Conservation (phyloP, 1,284 basidiomycete species). For the Irpex sp. region DNA sequence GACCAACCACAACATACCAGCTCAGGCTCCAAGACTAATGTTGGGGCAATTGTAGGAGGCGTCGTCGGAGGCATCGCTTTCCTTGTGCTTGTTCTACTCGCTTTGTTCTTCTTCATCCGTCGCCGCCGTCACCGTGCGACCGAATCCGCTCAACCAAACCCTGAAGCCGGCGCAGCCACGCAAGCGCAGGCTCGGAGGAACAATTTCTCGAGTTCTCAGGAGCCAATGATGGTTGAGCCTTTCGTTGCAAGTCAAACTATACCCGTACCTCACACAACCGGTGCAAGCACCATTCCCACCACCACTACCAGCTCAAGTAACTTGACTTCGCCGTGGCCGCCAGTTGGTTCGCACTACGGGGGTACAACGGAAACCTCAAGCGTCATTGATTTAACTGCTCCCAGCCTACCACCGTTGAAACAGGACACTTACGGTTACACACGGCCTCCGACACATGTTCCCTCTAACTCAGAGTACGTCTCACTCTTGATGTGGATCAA, state of each 20-base stretch:
- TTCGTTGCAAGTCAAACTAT: neutral
- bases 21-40: neutral
- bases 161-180: neutral
- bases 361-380: neutral
- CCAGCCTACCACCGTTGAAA: neutral
- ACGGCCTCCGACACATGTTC: no score
- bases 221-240: neutral
- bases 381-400: neutral
- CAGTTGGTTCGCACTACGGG: neutral
- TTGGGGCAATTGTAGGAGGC: neutral
- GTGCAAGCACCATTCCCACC: neutral
- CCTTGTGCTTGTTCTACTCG: neutral
- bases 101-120: neutral
- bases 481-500: no score
- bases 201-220: neutral
- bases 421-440: neutral
- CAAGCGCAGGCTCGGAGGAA: neutral
- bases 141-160: neutral
- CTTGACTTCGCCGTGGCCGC: neutral
- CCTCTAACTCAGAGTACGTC: no score
- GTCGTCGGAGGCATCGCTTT: neutral
- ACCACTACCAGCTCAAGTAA: neutral
- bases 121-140: neutral
- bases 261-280: neutral
- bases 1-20: neutral